Evolutionary conservation across 1,139 yeast species (phyloP).

Genomic region (Magnusiomyces fungicola): DNA sequence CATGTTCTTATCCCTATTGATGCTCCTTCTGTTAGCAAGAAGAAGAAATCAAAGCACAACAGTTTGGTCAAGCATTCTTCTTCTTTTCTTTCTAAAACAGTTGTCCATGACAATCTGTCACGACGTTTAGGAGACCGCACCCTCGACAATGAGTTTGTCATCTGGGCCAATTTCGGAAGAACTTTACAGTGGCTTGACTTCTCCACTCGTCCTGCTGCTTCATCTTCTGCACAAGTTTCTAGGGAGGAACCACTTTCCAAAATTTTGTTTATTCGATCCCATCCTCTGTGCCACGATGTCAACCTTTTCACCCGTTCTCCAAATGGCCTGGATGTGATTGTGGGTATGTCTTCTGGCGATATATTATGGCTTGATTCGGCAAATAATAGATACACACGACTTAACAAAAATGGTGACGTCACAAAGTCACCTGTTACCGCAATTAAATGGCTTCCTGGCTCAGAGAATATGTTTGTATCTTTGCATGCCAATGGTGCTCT

Average conservation of each 20-base stretch:
- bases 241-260: constrained; percentile 34
- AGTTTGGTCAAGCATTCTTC: constrained; percentile 34
- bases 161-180: constrained; percentile 33
- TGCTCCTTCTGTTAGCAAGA: constrained; percentile 13
- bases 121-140: constrained; percentile 30
- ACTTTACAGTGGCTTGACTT: constrained; percentile 33
- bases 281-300: constrained; percentile 37
- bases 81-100: constrained; percentile 34
- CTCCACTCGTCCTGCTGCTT: constrained; percentile 12
- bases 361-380: constrained; percentile 49
- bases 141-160: constrained; percentile 23
- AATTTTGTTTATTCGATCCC: constrained; percentile 35
- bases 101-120: constrained; percentile 32
- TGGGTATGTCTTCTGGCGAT: constrained; percentile 49
- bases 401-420: constrained; percentile 42
- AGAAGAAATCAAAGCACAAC: constrained; percentile 28
- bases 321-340: constrained; percentile 39
- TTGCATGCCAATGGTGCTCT: constrained; percentile 39
- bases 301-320: constrained; percentile 33
- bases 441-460: constrained; percentile 38
- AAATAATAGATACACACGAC: constrained; percentile 41
- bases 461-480: constrained; percentile 34
- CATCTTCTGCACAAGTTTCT: constrained; percentile 15
- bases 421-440: constrained; percentile 33
- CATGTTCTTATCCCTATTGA: constrained; percentile 4